Conservation (phyloP, 805 yeast species). For the Ogataea salicorniae region DNA sequence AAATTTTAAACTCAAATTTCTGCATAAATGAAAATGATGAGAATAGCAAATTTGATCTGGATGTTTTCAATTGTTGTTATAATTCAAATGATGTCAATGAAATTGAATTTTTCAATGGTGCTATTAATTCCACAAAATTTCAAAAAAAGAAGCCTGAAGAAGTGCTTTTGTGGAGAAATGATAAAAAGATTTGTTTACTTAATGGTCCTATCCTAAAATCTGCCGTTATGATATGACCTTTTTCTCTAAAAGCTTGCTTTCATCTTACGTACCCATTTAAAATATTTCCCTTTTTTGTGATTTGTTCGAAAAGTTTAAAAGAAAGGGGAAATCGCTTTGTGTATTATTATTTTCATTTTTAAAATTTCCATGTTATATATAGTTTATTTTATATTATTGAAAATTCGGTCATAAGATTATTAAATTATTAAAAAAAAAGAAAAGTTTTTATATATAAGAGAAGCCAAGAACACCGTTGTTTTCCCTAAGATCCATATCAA, state of each 20-base stretch:
- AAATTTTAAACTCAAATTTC: constrained; percentile 3
- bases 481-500: no score
- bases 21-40: not conserved
- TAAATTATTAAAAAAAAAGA: no score
- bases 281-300: no score
- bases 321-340: no score
- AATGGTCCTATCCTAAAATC: constrained; percentile 6
- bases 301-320: no score
- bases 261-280: not conserved
- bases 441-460: no score
- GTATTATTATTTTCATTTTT: no score
- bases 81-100: constrained; percentile 1
- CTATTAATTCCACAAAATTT: not conserved
- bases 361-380: no score
- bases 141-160: constrained; percentile 7
- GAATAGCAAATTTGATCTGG: not conserved
- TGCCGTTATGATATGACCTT: constrained; percentile 1
- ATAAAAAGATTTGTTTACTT: constrained; percentile 5
- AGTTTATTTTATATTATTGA: no score
- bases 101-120: not conserved
- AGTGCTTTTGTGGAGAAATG: constrained; percentile 4
- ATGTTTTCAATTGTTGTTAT: constrained; percentile 6
- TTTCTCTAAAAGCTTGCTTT: not conserved
- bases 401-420: no score
- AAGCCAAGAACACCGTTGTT: no score